phyloP scores from a whole-genome alignment of 1,284 basidiomycete genomes.

The Uromyces viciae-fabae region DNA sequence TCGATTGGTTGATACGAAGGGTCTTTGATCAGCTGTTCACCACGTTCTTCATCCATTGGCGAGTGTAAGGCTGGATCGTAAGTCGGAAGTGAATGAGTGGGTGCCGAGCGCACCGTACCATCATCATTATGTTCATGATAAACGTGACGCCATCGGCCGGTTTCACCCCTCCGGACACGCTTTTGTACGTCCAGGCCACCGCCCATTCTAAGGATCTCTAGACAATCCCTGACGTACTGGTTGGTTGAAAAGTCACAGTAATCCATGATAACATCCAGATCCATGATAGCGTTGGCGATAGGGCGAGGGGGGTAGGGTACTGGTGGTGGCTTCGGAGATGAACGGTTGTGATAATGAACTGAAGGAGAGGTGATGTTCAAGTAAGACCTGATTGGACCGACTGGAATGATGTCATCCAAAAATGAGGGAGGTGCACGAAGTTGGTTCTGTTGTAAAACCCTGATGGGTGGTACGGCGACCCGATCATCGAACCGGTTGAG shows the following conservation, averaged over 20 bases:
- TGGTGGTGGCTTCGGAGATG: conserved; percentile 56
- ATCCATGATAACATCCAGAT: conserved; percentile 80
- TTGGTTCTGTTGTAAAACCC: conserved; percentile 48
- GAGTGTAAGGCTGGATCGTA: conserved; percentile 20
- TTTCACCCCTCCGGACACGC: conserved; percentile 62
- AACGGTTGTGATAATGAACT: conserved; percentile 61
- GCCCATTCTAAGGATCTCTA: conserved; percentile 68
- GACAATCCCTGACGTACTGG: conserved; percentile 72
- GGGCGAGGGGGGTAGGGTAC: conserved; percentile 69
- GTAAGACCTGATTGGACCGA: conserved; percentile 72
- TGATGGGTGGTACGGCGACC: conserved; percentile 36
- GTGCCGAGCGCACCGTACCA: conserved; percentile 56
- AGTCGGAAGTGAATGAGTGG: conserved; percentile 50
- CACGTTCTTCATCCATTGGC: conserved; percentile 45
- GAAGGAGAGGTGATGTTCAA: conserved; percentile 63
- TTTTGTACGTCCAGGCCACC: conserved; percentile 65
- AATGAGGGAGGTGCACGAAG: conserved; percentile 43
- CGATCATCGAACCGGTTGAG: conserved; percentile 45
- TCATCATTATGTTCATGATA: conserved; percentile 62
- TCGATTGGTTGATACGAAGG: conserved; percentile 49
- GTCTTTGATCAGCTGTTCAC: conserved; percentile 48
- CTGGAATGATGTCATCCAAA: conserved; percentile 51
- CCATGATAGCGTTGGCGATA: conserved; percentile 71
- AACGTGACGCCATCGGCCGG: conserved; percentile 65
- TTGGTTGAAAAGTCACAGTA: conserved; percentile 78